Conservation (phyloP, 805 yeast genomes). For the Zygotorulaspora chibaensis region DNA sequence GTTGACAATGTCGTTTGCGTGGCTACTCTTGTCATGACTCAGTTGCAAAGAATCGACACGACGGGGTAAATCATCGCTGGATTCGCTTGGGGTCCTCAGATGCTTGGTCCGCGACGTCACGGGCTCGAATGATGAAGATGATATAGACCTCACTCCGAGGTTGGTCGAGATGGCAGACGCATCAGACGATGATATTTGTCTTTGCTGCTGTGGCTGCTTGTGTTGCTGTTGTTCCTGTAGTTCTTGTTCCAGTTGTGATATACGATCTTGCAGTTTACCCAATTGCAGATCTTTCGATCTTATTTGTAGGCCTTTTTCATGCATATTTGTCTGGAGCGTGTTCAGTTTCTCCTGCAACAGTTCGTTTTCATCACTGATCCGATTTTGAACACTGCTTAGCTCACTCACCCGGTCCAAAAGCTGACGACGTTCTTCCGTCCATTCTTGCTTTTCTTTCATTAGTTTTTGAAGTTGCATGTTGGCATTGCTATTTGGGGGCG, state of each 20-base stretch:
- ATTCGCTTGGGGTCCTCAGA: constrained; percentile 21
- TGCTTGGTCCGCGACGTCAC: constrained; percentile 9
- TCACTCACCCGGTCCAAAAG: constrained; percentile 30
- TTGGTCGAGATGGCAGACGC: constrained; percentile 17
- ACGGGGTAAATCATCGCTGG: constrained; percentile 31
- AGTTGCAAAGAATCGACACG: constrained; percentile 30
- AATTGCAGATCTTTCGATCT: constrained; percentile 24
- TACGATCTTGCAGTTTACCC: constrained; percentile 21
- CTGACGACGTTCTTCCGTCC: constrained; percentile 33
- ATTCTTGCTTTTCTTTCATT: constrained; percentile 46
- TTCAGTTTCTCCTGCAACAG: constrained; percentile 33
- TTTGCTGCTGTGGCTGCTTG: constrained; percentile 6
- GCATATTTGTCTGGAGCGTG: constrained; percentile 17
- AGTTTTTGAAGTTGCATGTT: constrained; percentile 40
- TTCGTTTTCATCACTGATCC: constrained; percentile 48
- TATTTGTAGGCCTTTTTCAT: constrained; percentile 21
- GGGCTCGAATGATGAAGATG: constrained; percentile 19
- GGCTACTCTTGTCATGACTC: constrained; percentile 3
- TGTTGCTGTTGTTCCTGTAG: constrained; percentile 6
- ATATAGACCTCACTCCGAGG: constrained; percentile 18
- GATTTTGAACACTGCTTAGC: constrained; percentile 32
- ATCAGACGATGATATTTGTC: constrained; percentile 13
- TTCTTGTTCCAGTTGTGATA: constrained; percentile 13
- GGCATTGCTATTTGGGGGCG: constrained; percentile 12
- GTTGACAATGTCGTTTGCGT: constrained; percentile 37